A percentile compares a stretch with the other conserved stretches of the same genome.
Evolutionary conservation across 2,329 filamentous ascomycete genomes (phyloP).

Genomic region (Fusarium multiceps): DNA sequence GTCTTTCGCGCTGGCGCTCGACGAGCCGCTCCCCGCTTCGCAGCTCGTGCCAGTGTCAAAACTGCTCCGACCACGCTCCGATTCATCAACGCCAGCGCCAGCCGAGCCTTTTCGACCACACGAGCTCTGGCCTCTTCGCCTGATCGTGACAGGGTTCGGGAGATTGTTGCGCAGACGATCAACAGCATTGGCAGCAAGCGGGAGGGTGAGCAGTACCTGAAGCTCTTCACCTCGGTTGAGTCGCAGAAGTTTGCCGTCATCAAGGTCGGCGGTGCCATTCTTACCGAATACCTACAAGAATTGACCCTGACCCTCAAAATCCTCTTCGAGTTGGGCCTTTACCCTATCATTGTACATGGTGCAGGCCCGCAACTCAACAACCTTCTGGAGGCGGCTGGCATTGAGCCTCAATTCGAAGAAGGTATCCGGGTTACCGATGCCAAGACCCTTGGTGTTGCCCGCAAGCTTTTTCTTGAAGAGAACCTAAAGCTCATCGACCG

Average conservation of each 20-base stretch:
- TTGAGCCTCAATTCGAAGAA: conserved; percentile 96
- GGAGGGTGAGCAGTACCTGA: conserved; percentile 96
- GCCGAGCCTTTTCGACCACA: conserved; percentile 45
- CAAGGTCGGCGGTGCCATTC: conserved; percentile 96
- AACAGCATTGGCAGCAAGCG: conserved; percentile 97
- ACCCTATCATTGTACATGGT: conserved; percentile 95
- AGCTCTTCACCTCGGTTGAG: conserved; percentile 95
- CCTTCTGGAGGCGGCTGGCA: conserved; percentile 67
- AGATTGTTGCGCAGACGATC: conserved; percentile 67
- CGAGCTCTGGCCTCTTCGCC: conserved; percentile 36
- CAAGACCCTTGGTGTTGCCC: conserved; percentile 90
- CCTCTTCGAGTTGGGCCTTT: conserved; percentile 93
- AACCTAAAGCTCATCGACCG: conserved; percentile 82
- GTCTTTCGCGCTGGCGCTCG: conserved; percentile 58
- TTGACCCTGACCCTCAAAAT: conserved; percentile 90
- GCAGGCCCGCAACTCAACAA: conserved; percentile 64
- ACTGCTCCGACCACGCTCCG: conserved; percentile 42
- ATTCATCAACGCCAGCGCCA: conserved; percentile 37
- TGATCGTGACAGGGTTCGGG: conserved; percentile 47
- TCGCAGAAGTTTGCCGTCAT: conserved; percentile 98
- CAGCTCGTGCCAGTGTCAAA: conserved; percentile 30
- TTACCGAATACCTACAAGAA: conserved; percentile 93
- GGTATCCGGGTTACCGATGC: conserved; percentile 95
- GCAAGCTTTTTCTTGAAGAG: conserved; percentile 94
- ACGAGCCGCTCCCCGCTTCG: conserved; percentile 51